phyloP scores from a whole-genome alignment of 2,329 filamentous ascomycete species.

The Arthrobotrys musiformis region DNA sequence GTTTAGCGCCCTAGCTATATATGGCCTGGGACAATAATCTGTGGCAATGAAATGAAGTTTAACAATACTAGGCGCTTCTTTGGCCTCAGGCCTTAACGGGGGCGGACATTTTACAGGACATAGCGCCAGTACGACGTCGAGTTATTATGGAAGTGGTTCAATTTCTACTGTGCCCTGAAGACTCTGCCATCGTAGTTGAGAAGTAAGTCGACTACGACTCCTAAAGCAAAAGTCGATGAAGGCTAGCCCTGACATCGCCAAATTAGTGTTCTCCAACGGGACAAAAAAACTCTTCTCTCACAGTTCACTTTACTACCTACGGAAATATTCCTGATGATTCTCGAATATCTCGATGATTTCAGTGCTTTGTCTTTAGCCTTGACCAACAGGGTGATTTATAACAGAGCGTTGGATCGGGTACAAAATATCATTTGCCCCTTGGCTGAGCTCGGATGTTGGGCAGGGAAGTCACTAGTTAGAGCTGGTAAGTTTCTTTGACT shows the following conservation, averaged over 20 bases:
- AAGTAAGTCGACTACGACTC: not conserved
- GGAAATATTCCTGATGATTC: conserved; percentile 24
- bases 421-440: conserved; percentile 39
- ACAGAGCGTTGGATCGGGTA: not conserved
- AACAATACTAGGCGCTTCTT: conserved; percentile 21
- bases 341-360: conserved; percentile 21
- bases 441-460: conserved; percentile 34
- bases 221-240: too few relatives aligned
- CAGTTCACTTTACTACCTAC: not conserved
- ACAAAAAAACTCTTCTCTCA: not conserved
- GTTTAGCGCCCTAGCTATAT: not conserved
- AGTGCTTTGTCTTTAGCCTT: conserved; percentile 14
- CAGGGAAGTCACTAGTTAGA: conserved; percentile 25
- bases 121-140: conserved; percentile 4
- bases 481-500: not conserved
- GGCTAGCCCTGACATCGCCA: too few relatives aligned
- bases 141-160: conserved; percentile 32
- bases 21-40: not conserved
- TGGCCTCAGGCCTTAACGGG: conserved; percentile 25
- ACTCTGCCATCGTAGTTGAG: conserved; percentile 20
- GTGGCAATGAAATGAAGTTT: not conserved
- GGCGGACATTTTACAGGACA: not conserved
- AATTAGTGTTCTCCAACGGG: not conserved
- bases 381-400: not conserved
- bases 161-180: conserved; percentile 18